Conservation (phyloP, 2,329 filamentous ascomycete species). For the Zymoseptoria passerinii region DNA sequence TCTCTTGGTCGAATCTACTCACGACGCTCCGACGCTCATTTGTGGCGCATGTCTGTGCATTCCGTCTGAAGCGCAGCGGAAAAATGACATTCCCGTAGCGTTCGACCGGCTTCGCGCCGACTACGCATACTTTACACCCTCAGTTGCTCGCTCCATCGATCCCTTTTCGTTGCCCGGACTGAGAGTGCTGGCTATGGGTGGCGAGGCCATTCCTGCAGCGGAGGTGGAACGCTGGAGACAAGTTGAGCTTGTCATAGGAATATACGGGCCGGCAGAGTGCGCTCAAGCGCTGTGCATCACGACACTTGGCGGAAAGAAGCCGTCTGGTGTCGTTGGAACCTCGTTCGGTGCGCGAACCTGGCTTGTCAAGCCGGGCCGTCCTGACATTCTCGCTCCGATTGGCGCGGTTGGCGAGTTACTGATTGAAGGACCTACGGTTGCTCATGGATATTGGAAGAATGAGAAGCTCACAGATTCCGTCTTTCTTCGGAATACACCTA, state of each 20-base stretch:
- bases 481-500: conserved; percentile 23
- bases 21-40: conserved; percentile 1
- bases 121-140: conserved; percentile 48
- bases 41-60: conserved; percentile 8
- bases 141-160: conserved; percentile 42
- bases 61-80: conserved; percentile 37
- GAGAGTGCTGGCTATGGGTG: conserved; percentile 13
- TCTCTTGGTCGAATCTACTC: not conserved
- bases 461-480: conserved; percentile 21
- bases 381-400: conserved; percentile 29
- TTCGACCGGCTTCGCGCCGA: conserved; percentile 7
- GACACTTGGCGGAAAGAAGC: not conserved
- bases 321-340: conserved; percentile 5
- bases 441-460: conserved; percentile 36
- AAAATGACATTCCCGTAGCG: conserved; percentile 43
- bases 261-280: conserved; percentile 38
- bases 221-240: conserved; percentile 33
- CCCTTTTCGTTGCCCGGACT: conserved; percentile 15
- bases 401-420: conserved; percentile 42
- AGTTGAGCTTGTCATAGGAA: conserved; percentile 33
- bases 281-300: conserved; percentile 5
- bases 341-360: conserved; percentile 17
- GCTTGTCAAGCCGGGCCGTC: conserved; percentile 24
- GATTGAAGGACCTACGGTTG: conserved; percentile 39
- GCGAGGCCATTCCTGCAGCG: conserved; percentile 34